Conservation (phyloP, 2,329 filamentous ascomycete genomes). For the Cladosporium sp. region DNA sequence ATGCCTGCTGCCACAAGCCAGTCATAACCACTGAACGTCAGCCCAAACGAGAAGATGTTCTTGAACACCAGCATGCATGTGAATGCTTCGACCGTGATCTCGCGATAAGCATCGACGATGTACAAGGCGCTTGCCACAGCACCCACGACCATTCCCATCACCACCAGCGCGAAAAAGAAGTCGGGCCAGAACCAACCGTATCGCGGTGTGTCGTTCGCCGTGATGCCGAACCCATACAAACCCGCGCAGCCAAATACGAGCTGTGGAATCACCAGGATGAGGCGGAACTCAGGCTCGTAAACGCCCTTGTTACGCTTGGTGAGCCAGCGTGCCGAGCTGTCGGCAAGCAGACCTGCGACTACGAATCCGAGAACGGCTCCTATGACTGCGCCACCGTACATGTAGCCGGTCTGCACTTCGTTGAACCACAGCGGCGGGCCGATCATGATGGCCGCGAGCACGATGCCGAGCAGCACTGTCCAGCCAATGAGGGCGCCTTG, state of each 20-base stretch:
- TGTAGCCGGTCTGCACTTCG: conserved; percentile 79
- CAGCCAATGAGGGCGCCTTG: conserved; percentile 92
- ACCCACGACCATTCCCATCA: conserved; percentile 88
- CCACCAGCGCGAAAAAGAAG: conserved; percentile 79
- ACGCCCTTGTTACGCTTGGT: conserved; percentile 74
- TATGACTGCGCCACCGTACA: conserved; percentile 82
- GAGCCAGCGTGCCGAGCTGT: conserved; percentile 69
- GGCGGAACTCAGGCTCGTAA: conserved; percentile 89
- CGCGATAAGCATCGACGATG: conserved; percentile 87
- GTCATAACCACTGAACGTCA: conserved; percentile 81
- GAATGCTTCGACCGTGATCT: conserved; percentile 83
- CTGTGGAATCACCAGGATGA: conserved; percentile 80
- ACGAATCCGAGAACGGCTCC: conserved; percentile 77
- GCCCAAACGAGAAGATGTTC: conserved; percentile 84
- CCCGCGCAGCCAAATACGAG: conserved; percentile 75
- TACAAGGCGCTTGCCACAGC: conserved; percentile 84
- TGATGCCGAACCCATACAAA: conserved; percentile 81
- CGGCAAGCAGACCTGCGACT: conserved; percentile 71
- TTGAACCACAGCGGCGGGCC: conserved; percentile 79
- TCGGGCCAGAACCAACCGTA: conserved; percentile 75
- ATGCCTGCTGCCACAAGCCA: conserved; percentile 70
- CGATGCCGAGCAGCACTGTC: conserved; percentile 88
- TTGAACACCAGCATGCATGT: conserved; percentile 92
- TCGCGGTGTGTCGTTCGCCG: conserved; percentile 58
- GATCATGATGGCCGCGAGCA: conserved; percentile 79